Percentiles rank a stretch among this genome's conserved stretches.
phyloP scores from a whole-genome alignment of 2,329 filamentous ascomycete species.

The Fusarium sublunatum region DNA sequence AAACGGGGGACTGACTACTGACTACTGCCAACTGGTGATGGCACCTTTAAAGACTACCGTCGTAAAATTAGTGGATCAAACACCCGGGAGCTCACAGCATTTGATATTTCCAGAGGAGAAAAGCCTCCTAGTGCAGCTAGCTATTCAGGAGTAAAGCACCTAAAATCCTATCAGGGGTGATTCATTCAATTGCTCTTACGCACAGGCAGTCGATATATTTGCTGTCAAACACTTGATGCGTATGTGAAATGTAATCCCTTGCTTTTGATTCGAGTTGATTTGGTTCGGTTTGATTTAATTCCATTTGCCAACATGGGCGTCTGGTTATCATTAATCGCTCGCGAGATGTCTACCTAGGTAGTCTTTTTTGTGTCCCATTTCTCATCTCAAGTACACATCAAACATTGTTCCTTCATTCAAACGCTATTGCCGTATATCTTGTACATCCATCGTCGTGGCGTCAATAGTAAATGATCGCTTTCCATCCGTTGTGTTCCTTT shows the following conservation, averaged over 20 bases:
- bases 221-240: constrained; percentile 9
- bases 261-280: constrained; percentile 2
- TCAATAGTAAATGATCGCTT: constrained; percentile 24
- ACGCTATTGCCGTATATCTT: constrained; percentile 39
- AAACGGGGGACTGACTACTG: neutral
- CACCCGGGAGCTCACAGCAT: constrained; percentile 12
- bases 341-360: constrained; percentile 17
- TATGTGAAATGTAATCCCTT: constrained; percentile 9
- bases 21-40: neutral
- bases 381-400: constrained; percentile 10
- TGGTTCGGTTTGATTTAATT: constrained; percentile 7
- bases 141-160: neutral
- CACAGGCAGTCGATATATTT: constrained; percentile 17
- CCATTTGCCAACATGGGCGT: constrained; percentile 22
- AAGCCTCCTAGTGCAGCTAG: neutral
- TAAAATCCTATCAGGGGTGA: neutral
- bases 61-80: constrained; percentile 16
- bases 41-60: constrained; percentile 12
- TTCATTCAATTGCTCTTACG: constrained; percentile 4
- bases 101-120: constrained; percentile 21
- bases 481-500: constrained; percentile 14
- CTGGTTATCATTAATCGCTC: constrained; percentile 30
- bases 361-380: constrained; percentile 17
- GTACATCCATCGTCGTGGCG: constrained; percentile 28
- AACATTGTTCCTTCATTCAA: constrained; percentile 14